Percentiles rank a stretch among this genome's conserved stretches.
phyloP scores from a whole-genome alignment of 495 filamentous ascomycete species.

The Pyrenopolyporus hunteri region DNA sequence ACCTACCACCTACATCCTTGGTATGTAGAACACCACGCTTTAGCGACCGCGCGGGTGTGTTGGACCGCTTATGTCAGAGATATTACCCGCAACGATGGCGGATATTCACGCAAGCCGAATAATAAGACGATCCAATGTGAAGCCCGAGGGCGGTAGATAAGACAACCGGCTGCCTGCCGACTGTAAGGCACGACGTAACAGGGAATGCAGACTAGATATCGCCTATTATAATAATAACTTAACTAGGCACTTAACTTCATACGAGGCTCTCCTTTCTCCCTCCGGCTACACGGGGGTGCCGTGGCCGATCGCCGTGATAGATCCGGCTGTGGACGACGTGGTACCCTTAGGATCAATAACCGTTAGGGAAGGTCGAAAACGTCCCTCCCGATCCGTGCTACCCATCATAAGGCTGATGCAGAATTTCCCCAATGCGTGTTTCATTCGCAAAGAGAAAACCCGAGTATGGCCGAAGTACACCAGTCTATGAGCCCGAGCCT shows the following conservation, averaged over 20 bases:
- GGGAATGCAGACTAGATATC: conserved; percentile 6
- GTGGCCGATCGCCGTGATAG: conserved; percentile 17
- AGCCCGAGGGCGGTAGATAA: not conserved
- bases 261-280: not conserved
- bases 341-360: conserved; percentile 15
- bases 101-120: conserved; percentile 4
- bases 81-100: not conserved
- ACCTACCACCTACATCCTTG: too few species aligned
- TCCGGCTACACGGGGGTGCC: conserved; percentile 13
- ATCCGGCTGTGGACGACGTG: conserved; percentile 13
- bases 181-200: not conserved
- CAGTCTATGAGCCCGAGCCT: conserved; percentile 6
- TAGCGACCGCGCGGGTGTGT: not conserved
- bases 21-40: conserved; percentile 8
- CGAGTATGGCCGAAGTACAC: conserved; percentile 30
- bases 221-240: conserved; percentile 4
- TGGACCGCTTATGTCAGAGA: conserved; percentile 26
- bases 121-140: not conserved
- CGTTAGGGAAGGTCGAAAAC: not conserved
- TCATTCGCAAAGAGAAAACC: conserved; percentile 12
- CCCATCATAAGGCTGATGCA: conserved; percentile 35
- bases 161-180: not conserved
- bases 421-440: not conserved
- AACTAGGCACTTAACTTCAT: too few species aligned
- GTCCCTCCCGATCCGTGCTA: conserved; percentile 16